Conservation (phyloP, 2,329 filamentous ascomycete species). For the Pezicula neosporulosa region DNA sequence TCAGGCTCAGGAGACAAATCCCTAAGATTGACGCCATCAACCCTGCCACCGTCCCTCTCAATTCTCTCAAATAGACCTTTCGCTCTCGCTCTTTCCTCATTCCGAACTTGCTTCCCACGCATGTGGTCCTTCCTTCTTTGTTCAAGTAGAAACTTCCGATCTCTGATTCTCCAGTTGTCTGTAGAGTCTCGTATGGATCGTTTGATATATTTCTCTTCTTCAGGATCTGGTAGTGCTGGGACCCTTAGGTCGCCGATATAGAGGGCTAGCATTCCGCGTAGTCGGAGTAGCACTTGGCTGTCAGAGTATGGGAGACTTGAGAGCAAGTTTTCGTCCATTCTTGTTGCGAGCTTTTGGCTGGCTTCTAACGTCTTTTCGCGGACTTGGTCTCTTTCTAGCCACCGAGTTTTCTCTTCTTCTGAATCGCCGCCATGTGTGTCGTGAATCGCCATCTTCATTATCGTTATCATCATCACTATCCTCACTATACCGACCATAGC, state of each 20-base stretch:
- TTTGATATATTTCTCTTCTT: slow-evolving; percentile 16
- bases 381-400: slow-evolving; percentile 24
- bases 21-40: slow-evolving; percentile 8
- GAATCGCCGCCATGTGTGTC: slow-evolving; percentile 15
- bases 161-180: slow-evolving; percentile 5
- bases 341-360: slow-evolving; percentile 59
- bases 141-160: slow-evolving; percentile 15
- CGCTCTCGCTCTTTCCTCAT: slow-evolving; percentile 33
- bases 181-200: slow-evolving; percentile 16
- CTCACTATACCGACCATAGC: slow-evolving; percentile 15
- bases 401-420: slow-evolving; percentile 19
- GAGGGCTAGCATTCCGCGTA: slow-evolving; percentile 71
- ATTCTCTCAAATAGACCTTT: slow-evolving; percentile 35
- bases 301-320: slow-evolving; percentile 67
- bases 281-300: slow-evolving; percentile 60
- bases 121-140: slow-evolving; percentile 19
- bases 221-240: slow-evolving; percentile 22
- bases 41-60: slow-evolving; percentile 15
- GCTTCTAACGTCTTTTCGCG: slow-evolving; percentile 28
- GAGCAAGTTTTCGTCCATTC: slow-evolving; percentile 66
- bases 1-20: slow-evolving; percentile 9
- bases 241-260: slow-evolving; percentile 70
- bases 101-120: slow-evolving; percentile 14
- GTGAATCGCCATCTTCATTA: slow-evolving; percentile 11
- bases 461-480: slow-evolving; percentile 20